Conservation (phyloP, 1,139 yeast species). For the Taphrina flavorubra region DNA sequence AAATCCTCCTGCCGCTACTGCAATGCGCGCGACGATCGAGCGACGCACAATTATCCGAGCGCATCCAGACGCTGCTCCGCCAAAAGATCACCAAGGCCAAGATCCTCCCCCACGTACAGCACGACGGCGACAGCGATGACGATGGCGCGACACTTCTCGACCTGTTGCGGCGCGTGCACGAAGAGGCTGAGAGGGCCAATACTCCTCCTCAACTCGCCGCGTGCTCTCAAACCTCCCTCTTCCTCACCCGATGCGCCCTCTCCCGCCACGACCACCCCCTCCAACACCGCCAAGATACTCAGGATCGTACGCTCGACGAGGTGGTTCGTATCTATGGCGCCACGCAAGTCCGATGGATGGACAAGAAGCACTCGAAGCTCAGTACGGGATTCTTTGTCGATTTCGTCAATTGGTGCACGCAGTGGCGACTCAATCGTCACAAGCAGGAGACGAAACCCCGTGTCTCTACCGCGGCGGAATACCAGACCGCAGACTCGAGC, state of each 20-base stretch:
- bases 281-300: no score
- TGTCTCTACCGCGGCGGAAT: no score
- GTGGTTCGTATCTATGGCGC: conserved; percentile 63
- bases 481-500: no score
- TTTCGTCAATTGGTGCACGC: conserved; percentile 69
- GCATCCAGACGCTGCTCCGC: conserved; percentile 75
- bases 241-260: conserved; percentile 63
- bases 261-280: conserved; percentile 11
- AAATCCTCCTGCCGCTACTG: conserved; percentile 65
- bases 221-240: conserved; percentile 68
- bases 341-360: conserved; percentile 68
- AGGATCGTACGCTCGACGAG: conserved; percentile 35
- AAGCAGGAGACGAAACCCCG: background rate
- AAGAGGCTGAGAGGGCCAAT: conserved; percentile 55
- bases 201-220: conserved; percentile 62
- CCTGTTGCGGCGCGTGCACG: conserved; percentile 53
- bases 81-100: conserved; percentile 56
- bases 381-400: conserved; percentile 73
- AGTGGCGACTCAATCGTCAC: conserved; percentile 32
- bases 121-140: no score
- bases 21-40: conserved; percentile 67
- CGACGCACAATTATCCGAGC: conserved; percentile 71
- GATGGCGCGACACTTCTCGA: conserved; percentile 16
- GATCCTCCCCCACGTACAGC: conserved; percentile 4
- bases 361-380: conserved; percentile 56